phyloP scores from a whole-genome alignment of 768 basidiomycete genomes.

The Amyloporia xantha region DNA sequence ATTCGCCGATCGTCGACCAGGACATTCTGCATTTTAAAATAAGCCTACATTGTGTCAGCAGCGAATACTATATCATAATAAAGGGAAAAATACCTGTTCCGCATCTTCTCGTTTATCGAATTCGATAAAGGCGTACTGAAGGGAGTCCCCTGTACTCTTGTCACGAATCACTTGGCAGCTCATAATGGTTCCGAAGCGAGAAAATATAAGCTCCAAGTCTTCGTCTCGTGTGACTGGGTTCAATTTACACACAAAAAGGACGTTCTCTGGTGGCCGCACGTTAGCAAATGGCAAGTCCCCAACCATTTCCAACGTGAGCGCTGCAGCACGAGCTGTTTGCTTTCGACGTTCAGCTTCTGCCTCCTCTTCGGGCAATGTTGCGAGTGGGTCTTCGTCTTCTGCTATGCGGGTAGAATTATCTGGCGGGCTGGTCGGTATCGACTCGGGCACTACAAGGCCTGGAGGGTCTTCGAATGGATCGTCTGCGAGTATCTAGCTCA shows the following conservation, averaged over 20 bases:
- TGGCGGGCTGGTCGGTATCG: constrained; percentile 73
- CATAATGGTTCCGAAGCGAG: constrained; percentile 90
- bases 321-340: constrained; percentile 87
- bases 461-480: constrained; percentile 92
- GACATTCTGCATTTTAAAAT: constrained; percentile 99
- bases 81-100: constrained; percentile 59
- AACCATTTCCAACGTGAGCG: constrained; percentile 97
- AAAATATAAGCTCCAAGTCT: constrained; percentile 96
- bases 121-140: constrained; percentile 99
- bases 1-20: constrained; percentile 95
- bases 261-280: constrained; percentile 96
- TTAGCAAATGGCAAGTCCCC: constrained; percentile 98
- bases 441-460: constrained; percentile 64
- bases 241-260: constrained; percentile 97
- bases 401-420: constrained; percentile 87
- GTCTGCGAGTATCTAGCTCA: constrained; percentile 40
- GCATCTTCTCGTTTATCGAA: constrained; percentile 92
- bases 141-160: constrained; percentile 89
- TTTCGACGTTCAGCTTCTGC: constrained; percentile 75
- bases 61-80: not conserved
- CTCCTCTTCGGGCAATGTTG: constrained; percentile 79
- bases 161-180: constrained; percentile 97
- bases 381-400: constrained; percentile 89
- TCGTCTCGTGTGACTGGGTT: constrained; percentile 94
- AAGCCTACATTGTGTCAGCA: constrained; percentile 51